Evolutionary conservation across 2,329 filamentous ascomycete species (phyloP).

Genomic region (Neobulgaria alba): DNA sequence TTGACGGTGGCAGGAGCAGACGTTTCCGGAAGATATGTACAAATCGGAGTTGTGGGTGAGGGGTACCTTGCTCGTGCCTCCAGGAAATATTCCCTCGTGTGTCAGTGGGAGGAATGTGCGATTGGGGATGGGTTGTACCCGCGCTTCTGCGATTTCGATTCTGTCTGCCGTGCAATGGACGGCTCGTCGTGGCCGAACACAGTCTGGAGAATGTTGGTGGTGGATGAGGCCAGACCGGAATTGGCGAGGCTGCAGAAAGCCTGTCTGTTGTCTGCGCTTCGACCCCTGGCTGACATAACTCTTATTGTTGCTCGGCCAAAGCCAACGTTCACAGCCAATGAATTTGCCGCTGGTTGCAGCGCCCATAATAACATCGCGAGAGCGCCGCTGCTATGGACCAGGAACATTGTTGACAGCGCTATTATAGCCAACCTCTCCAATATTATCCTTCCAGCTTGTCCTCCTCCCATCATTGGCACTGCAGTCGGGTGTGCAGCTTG

Average conservation of each 20-base stretch:
- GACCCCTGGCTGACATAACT: slow-evolving; percentile 2
- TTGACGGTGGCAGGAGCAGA: slow-evolving; percentile 29
- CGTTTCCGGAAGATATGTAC: not conserved
- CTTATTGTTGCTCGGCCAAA: slow-evolving; percentile 13
- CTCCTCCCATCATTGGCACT: not conserved
- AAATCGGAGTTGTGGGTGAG: not conserved
- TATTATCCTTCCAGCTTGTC: slow-evolving; percentile 6
- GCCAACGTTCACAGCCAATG: slow-evolving; percentile 10
- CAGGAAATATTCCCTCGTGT: slow-evolving; percentile 23
- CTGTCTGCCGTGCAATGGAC: slow-evolving; percentile 13
- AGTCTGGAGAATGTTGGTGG: not conserved
- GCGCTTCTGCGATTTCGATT: slow-evolving; percentile 5
- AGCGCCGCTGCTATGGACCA: slow-evolving; percentile 10
- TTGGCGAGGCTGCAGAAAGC: slow-evolving; percentile 13
- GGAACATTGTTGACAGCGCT: slow-evolving; percentile 16
- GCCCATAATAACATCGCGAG: slow-evolving; percentile 23
- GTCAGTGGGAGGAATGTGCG: slow-evolving; percentile 1
- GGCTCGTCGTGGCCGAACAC: no score
- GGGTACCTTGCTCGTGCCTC: not conserved
- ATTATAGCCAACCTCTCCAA: slow-evolving; percentile 13
- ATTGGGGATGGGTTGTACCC: not conserved
- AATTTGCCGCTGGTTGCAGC: slow-evolving; percentile 13
- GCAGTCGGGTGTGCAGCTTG: not conserved
- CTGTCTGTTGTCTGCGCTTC: not conserved
- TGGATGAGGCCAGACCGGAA: slow-evolving; percentile 2